These are phyloP conservation scores for Cladorrhinum sp. DNA, from an alignment of 2,329 filamentous ascomycete genomes.

Conservation along the genomic window DNA sequence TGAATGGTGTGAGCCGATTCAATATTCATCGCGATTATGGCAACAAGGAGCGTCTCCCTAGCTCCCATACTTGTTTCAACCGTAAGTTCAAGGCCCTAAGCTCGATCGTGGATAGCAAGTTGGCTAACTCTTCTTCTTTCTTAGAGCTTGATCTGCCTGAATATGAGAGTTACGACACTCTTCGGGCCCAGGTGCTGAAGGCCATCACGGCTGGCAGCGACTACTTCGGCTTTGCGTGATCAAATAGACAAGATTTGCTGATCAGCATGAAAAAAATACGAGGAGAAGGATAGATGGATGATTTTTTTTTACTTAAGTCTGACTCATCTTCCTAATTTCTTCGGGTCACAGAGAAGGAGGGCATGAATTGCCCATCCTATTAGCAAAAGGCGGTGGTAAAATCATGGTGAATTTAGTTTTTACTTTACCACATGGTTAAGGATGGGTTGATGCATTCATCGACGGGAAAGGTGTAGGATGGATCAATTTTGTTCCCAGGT, in stretches of 20 bases:
- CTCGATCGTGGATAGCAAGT: constrained; percentile 2
- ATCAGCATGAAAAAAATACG: not conserved
- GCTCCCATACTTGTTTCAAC: constrained; percentile 98
- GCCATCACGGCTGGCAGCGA: constrained; percentile 98
- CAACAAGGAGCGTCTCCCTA: constrained; percentile 91
- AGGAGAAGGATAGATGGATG: no score
- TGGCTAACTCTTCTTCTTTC: constrained; percentile 39
- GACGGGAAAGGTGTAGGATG: not conserved
- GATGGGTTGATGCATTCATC: not conserved
- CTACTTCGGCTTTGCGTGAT: constrained; percentile 93
- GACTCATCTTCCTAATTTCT: no score
- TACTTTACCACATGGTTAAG: not conserved
- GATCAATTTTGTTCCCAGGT: not conserved
- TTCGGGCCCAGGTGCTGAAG: constrained; percentile 84
- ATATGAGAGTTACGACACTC: constrained; percentile 91
- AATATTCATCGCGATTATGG: constrained; percentile 99
- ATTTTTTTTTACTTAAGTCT: no score
- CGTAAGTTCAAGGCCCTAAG: constrained; percentile 63
- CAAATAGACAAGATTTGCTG: not conserved
- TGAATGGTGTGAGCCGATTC: constrained; percentile 97
- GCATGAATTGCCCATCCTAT: constrained; percentile 24
- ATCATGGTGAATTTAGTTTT: not conserved
- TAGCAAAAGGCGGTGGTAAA: not conserved
- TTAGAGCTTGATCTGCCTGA: constrained; percentile 95
- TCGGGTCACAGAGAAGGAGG: constrained; percentile 17